phyloP scores from a whole-genome alignment of 2,329 filamentous ascomycete genomes.

The Nothomitra cinnamomea region DNA sequence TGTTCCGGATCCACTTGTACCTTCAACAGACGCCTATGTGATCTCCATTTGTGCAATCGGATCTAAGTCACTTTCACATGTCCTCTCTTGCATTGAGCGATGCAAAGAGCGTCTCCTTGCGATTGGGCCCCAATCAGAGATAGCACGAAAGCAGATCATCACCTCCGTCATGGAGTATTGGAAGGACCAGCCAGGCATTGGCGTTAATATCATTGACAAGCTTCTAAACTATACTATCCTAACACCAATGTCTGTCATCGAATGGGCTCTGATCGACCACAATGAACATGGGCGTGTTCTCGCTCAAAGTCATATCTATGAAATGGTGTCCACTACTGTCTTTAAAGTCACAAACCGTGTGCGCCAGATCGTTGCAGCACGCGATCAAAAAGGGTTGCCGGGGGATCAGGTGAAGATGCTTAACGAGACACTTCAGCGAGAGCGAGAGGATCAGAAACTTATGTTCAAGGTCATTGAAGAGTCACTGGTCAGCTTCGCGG shows the following conservation, averaged over 20 bases:
- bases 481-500: slow-evolving; percentile 52
- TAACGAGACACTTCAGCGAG: slow-evolving; percentile 49
- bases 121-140: slow-evolving; percentile 56
- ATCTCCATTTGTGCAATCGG: slow-evolving; percentile 88
- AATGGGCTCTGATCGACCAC: slow-evolving; percentile 68
- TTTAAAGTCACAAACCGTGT: slow-evolving; percentile 78
- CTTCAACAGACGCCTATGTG: slow-evolving; percentile 86
- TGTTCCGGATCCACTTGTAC: slow-evolving; percentile 55
- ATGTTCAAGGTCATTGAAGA: slow-evolving; percentile 74
- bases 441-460: slow-evolving; percentile 57
- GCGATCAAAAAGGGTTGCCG: slow-evolving; percentile 37
- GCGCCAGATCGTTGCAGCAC: slow-evolving; percentile 55
- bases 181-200: slow-evolving; percentile 80
- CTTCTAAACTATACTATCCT: slow-evolving; percentile 94
- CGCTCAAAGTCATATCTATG: slow-evolving; percentile 61
- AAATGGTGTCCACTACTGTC: slow-evolving; percentile 78
- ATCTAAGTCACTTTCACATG: slow-evolving; percentile 89
- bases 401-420: slow-evolving; percentile 41
- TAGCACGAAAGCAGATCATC: slow-evolving; percentile 74
- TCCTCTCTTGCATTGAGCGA: slow-evolving; percentile 87
- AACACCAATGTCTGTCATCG: slow-evolving; percentile 65
- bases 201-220: slow-evolving; percentile 87
- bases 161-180: slow-evolving; percentile 84
- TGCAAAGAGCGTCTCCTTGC: slow-evolving; percentile 77
- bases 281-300: slow-evolving; percentile 49